Base-by-base conservation (phyloP, 495 filamentous ascomycete genomes). In the Neurospora sp. region DNA sequence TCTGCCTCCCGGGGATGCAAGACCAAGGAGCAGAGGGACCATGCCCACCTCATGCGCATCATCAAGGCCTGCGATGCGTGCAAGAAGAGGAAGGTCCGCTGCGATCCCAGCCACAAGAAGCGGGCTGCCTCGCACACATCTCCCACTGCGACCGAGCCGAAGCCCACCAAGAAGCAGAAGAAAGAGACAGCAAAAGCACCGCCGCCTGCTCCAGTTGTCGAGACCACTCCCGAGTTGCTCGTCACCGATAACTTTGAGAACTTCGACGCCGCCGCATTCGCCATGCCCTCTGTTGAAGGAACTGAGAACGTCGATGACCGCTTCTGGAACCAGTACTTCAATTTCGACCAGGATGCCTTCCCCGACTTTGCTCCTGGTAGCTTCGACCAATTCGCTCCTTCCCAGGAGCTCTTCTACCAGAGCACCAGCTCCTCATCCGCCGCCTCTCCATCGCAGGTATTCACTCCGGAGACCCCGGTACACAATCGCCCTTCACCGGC, bases 1-100 rank as follows among this genome's bases (percentile, higher is more conserved):
- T 84, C 84, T 18, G 85, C 85, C 31, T 87, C 86, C 22, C 84
- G 86, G 27, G 87, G 87, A 27, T 86, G 84, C 78, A 89, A 89
- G 82, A 87, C 86, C 42, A 87, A 87, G 84, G 87, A 89, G 81
- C 86, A 89, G 78, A 82, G 87, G 35, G 87, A 89, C 70, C 87
- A 88, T 76, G 87, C 87, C 9, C 85, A 87, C 72, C 77, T 87
- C 40, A 89, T 89, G 86, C 78, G 87, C 37, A 86, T 86, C 76
- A 85, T 89, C 77, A 88, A 88, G 81, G 87, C 87, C 18, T 89
- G 87, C 78, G 86, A 87, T 44, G 74, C 83, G 69, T 89, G 87
- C 83, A 76, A 82, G 74, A 79, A 77, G 75, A 88, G 86, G 82
- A 88, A 88, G 83, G 78, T 84, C n/a, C 82, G 84, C 68, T 87